Conservation (phyloP, 2,329 filamentous ascomycete genomes). For the Aspergillus vadensis region DNA sequence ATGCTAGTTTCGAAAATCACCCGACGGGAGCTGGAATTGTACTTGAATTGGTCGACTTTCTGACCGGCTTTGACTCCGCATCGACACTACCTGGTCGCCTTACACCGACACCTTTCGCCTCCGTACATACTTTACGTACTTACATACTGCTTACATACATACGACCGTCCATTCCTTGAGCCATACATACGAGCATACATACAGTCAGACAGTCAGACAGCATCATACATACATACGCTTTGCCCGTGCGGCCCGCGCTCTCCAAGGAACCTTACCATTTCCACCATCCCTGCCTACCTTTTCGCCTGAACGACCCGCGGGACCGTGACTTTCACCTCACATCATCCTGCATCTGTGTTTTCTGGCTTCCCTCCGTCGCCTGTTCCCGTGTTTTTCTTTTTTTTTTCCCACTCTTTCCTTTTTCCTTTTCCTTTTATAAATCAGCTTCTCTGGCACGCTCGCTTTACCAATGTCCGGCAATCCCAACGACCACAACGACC, state of each 20-base stretch:
- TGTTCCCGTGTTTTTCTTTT: neutral
- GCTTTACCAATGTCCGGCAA: constrained; percentile 46
- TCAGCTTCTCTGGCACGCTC: constrained; percentile 25
- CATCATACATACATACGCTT: constrained; percentile 18
- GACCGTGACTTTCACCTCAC: constrained; percentile 30
- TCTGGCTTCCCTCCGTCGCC: constrained; percentile 17
- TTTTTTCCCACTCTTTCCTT: constrained; percentile 7
- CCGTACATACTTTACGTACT: constrained; percentile 13
- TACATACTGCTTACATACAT: constrained; percentile 20
- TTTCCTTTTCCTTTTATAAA: constrained; percentile 27
- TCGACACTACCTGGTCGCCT: constrained; percentile 28
- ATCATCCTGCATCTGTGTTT: constrained; percentile 32
- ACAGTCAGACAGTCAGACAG: constrained; percentile 2
- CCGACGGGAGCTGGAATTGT: constrained; percentile 30
- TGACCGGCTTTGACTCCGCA: constrained; percentile 28
- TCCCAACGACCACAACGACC: constrained; percentile 44
- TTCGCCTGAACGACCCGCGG: constrained; percentile 22
- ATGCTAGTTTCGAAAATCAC: constrained; percentile 38
- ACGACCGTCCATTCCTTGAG: constrained; percentile 8
- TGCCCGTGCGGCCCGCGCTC: neutral
- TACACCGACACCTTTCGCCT: constrained; percentile 17
- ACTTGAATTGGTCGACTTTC: constrained; percentile 30
- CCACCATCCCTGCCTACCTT: constrained; percentile 20
- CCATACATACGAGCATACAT: constrained; percentile 15
- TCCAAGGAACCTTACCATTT: constrained; percentile 3